Percentiles rank a stretch among this genome's conserved stretches.
phyloP scores from a whole-genome alignment of 495 filamentous ascomycete genomes.

The Barbatosphaeria neglecta region DNA sequence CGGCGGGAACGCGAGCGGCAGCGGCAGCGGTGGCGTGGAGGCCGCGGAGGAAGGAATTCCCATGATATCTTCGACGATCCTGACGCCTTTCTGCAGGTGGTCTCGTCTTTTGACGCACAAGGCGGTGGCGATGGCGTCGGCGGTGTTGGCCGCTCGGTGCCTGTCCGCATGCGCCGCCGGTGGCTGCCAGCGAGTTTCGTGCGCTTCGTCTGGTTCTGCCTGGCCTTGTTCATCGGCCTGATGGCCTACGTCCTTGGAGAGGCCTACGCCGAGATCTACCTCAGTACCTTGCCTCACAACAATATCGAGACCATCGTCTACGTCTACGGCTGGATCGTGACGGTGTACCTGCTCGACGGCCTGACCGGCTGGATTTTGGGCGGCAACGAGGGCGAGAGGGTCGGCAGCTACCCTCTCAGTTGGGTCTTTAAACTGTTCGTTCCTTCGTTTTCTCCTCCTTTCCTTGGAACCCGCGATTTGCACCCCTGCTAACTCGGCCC shows the following conservation, averaged over 20 bases:
- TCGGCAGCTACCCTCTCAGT: slow-evolving; percentile 51
- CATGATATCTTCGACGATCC: slow-evolving; percentile 15
- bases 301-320: slow-evolving; percentile 52
- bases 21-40: not conserved
- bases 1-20: slow-evolving; percentile 10
- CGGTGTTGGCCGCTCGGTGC: slow-evolving; percentile 11
- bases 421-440: slow-evolving; percentile 53
- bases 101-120: not conserved
- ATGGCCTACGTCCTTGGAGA: slow-evolving; percentile 31
- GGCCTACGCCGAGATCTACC: slow-evolving; percentile 30
- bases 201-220: slow-evolving; percentile 56
- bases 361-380: slow-evolving; percentile 53
- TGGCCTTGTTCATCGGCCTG: slow-evolving; percentile 45
- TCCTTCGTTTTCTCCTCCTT: not conserved
- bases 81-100: slow-evolving; percentile 13
- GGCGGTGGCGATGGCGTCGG: slow-evolving; percentile 7
- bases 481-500: no score
- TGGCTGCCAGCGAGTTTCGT: slow-evolving; percentile 51
- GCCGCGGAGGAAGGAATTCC: slow-evolving; percentile 16
- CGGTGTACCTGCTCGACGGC: slow-evolving; percentile 47
- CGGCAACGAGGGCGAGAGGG: slow-evolving; percentile 42
- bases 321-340: slow-evolving; percentile 54
- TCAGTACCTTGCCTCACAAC: slow-evolving; percentile 51
- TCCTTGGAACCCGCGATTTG: no score
- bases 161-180: slow-evolving; percentile 26